These are phyloP conservation scores for Phylloporus sp. DNA, from an alignment of 768 basidiomycete genomes.

Conservation along the genomic window DNA sequence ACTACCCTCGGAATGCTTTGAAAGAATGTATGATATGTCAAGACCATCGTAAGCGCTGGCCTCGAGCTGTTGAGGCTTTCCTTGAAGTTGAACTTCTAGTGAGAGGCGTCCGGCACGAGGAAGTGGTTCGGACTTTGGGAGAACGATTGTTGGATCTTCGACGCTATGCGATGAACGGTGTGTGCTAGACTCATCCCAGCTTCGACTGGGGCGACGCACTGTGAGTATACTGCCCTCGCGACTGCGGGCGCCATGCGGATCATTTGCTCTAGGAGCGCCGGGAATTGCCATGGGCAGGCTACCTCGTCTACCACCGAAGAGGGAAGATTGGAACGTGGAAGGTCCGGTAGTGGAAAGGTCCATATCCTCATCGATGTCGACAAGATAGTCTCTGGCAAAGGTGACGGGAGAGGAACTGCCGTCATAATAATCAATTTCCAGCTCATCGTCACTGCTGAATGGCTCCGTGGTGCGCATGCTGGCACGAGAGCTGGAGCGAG, in stretches of 20 bases:
- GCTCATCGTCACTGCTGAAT: conserved; percentile 48
- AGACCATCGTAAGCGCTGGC: conserved; percentile 34
- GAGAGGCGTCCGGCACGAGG: conserved; percentile 50
- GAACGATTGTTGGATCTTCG: conserved; percentile 23
- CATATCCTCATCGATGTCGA: conserved; percentile 31
- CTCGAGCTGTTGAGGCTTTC: conserved; percentile 16
- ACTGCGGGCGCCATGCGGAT: conserved; percentile 35
- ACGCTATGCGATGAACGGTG: conserved; percentile 17
- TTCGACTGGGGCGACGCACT: conserved; percentile 58
- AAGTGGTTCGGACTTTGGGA: conserved; percentile 46
- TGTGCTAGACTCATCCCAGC: conserved; percentile 46
- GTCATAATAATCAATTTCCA: conserved; percentile 39
- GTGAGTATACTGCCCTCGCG: conserved; percentile 58
- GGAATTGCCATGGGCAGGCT: conserved; percentile 64
- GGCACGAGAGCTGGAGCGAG: conserved; percentile 32
- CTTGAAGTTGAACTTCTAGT: conserved; percentile 40
- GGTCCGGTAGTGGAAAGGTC: conserved; percentile 25
- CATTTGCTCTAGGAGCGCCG: conserved; percentile 23
- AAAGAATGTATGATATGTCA: conserved; percentile 43
- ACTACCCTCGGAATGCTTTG: conserved; percentile 30
- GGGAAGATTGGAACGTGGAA: conserved; percentile 19
- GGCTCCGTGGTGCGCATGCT: conserved; percentile 34
- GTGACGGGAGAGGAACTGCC: conserved; percentile 36
- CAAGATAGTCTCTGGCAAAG: conserved; percentile 40
- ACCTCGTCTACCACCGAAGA: conserved; percentile 38